A percentile compares a stretch with the other conserved stretches of the same genome.
These are phyloP conservation scores for Centaurea solstitialis DNA, from an alignment of 129 eudicot genomes.

Conservation along the genomic window DNA sequence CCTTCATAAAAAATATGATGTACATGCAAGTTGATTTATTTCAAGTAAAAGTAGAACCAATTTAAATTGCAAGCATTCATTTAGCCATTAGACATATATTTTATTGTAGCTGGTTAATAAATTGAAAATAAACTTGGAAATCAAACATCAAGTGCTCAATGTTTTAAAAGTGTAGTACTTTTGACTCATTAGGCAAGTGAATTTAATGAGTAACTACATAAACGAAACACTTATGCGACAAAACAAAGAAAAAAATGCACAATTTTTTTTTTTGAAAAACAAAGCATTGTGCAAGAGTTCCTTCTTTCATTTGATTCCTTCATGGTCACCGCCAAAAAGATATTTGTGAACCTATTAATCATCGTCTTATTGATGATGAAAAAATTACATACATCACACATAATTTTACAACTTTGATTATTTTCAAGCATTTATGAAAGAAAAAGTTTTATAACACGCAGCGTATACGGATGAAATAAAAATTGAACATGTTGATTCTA, in stretches of 20 bases:
- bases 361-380: neutral
- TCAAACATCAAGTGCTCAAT: neutral
- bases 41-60: neutral
- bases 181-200: too few species aligned
- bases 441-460: too few species aligned
- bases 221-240: neutral
- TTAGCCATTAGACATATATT: neutral
- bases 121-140: neutral
- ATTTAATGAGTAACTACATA: too few species aligned
- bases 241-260: neutral
- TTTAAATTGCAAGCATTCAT: neutral
- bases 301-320: neutral
- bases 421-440: neutral
- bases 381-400: neutral
- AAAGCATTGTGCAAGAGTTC: neutral
- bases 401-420: neutral
- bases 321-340: neutral
- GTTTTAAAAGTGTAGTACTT: too few species aligned
- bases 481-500: too few species aligned
- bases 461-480: too few species aligned
- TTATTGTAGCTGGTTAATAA: neutral
- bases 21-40: too few species aligned
- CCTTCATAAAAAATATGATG: neutral
- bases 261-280: too few species aligned
- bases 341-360: neutral